A percentile compares a stretch with the other conserved stretches of the same genome.
Conservation (phyloP, 164 flowering plant species). For the Taxillus chinensis region DNA sequence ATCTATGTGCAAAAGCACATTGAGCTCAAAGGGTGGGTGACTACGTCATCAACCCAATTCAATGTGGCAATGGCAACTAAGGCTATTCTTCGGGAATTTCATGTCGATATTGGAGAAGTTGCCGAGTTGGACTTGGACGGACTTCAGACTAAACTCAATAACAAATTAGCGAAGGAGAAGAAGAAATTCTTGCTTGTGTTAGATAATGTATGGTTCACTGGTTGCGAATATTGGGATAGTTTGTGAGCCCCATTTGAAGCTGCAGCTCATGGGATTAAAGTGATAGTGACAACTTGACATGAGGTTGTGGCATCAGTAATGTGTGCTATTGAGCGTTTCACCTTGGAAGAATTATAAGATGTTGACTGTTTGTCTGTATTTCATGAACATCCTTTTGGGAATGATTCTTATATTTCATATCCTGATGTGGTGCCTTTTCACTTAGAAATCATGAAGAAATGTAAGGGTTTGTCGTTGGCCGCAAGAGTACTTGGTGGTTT, state of each 20-base stretch:
- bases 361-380: constrained; percentile 11
- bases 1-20: background rate
- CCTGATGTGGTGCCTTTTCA: constrained; percentile 3
- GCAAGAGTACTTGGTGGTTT: constrained; percentile 11
- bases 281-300: constrained; percentile 15
- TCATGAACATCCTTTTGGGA: constrained; percentile 4
- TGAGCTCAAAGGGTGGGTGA: constrained; percentile 10
- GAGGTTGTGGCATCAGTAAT: background rate
- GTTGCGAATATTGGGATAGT: constrained; percentile 2
- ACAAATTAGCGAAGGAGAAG: background rate
- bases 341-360: background rate
- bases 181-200: constrained; percentile 14
- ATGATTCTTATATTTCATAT: background rate
- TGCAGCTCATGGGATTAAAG: constrained; percentile 5
- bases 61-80: constrained; percentile 4
- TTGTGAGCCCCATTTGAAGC: background rate
- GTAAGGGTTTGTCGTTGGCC: constrained; percentile 11
- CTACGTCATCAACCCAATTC: constrained; percentile 9
- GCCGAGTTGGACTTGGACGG: background rate
- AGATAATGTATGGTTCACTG: constrained; percentile 13
- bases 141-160: constrained; percentile 3
- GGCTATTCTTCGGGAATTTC: constrained; percentile 3
- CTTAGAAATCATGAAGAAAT: constrained; percentile 13
- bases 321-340: background rate
- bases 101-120: background rate